Percentiles rank a stretch among this genome's conserved stretches.
phyloP scores from a whole-genome alignment of 257 asterid species.

The Prunella vulgaris region DNA sequence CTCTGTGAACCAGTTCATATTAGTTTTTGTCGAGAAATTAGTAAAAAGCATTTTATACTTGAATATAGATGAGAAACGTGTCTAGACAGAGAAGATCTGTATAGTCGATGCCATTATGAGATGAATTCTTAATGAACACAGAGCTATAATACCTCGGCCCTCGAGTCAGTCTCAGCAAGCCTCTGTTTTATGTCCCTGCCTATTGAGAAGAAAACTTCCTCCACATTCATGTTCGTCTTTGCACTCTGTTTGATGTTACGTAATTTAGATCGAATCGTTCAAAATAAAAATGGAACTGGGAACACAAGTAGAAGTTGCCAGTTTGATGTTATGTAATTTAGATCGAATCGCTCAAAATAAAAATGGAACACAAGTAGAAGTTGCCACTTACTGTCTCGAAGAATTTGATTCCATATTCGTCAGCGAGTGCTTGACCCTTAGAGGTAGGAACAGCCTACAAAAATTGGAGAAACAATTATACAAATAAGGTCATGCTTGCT shows the following conservation, averaged over 20 bases:
- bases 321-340: conserved; percentile 31
- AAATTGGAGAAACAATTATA: conserved; percentile 4
- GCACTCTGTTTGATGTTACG: conserved; percentile 61
- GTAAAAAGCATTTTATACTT: neutral
- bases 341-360: neutral
- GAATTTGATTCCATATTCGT: conserved; percentile 91
- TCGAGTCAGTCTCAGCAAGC: conserved; percentile 76
- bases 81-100: neutral
- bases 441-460: conserved; percentile 86
- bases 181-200: conserved; percentile 92
- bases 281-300: neutral
- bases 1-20: neutral
- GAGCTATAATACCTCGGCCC: conserved; percentile 51
- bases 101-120: neutral
- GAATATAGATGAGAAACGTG: neutral
- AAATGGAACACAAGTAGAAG: conserved; percentile 14
- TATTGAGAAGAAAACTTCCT: conserved; percentile 94
- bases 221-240: conserved; percentile 90
- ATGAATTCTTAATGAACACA: neutral
- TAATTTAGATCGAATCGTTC: conserved; percentile 22
- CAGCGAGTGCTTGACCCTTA: conserved; percentile 94
- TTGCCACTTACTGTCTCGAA: conserved; percentile 76
- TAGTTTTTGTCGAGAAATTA: neutral
- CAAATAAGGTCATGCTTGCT: neutral
- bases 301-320: conserved; percentile 17